phyloP scores from a whole-genome alignment of 2,329 filamentous ascomycete species.

The Dactylellina haptotyla region DNA sequence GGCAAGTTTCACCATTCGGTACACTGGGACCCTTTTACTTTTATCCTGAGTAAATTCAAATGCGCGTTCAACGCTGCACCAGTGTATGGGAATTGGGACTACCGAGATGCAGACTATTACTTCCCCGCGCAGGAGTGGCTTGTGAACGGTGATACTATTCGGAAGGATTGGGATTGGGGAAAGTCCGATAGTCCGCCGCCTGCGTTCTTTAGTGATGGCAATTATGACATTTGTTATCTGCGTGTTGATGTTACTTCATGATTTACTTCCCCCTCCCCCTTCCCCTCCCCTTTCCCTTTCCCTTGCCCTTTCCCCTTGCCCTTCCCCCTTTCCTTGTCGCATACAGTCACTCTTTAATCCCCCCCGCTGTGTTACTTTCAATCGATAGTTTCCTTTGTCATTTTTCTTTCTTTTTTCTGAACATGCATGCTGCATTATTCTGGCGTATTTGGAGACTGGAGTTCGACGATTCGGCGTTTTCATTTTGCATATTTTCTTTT shows the following conservation, averaged over 20 bases:
- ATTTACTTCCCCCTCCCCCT: not conserved
- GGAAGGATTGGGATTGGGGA: conserved; percentile 50
- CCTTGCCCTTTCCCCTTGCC: no score
- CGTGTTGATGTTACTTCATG: conserved; percentile 48
- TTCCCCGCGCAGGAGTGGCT: conserved; percentile 51
- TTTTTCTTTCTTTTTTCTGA: conserved; percentile 1
- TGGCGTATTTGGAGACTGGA: conserved; percentile 26
- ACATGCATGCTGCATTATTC: conserved; percentile 28
- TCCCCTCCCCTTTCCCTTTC: no score
- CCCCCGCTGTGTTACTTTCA: no score
- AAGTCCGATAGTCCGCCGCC: conserved; percentile 50
- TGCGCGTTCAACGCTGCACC: conserved; percentile 42
- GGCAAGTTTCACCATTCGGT: conserved; percentile 50
- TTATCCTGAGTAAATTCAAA: conserved; percentile 32
- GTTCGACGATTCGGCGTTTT: conserved; percentile 14
- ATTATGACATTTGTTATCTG: conserved; percentile 50
- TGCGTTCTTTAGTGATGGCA: conserved; percentile 46
- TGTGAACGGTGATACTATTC: conserved; percentile 33
- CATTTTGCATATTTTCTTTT: not conserved
- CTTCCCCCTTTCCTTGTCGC: no score
- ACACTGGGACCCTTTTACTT: conserved; percentile 37
- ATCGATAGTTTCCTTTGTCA: conserved; percentile 14
- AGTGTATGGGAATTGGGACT: conserved; percentile 48
- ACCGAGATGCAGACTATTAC: conserved; percentile 45
- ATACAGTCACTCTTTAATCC: no score